Evolutionary conservation across 371 early-diverging fungal species (phyloP), one percentile per base, ranked within the genome.

Genomic region (Apophysomyces elegans): DNA sequence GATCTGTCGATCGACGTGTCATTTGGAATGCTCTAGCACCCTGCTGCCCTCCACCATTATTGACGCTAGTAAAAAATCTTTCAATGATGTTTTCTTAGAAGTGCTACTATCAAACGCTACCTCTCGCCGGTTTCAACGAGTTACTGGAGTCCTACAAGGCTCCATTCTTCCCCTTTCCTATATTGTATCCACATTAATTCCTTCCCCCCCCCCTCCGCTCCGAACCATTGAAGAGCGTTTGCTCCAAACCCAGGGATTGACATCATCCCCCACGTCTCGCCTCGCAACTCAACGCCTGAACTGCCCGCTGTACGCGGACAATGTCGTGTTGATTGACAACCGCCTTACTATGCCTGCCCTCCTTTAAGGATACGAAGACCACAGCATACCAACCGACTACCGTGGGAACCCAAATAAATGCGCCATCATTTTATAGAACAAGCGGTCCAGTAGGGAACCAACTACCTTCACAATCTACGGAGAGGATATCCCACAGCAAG

Each of bases 331-430:
- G 1, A 61, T 69, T 0, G 69, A 59, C n/a, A 39, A 50, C 0
- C 4, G 46, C 13, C 39, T 37, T 7, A 57, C 64, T 5, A 63
- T 69, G 8, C 61, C 54, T 0, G 21, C 8, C 2, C 43, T 69
- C 37, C 46, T 65, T 0, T 1, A 35, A 2, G 26, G 21, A 9
- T 58, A 56, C 8, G 63, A 64, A 44, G 32, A 21, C 1, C 68
- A 72, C 56, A 45, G 57, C 12, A 26, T 45, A 8, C 45, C 58
- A 39, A 37, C 60, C 5, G 70, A 70, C 1, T 73, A 69, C 50
- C 61, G 62, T 8, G 69, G 70, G 67, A 64, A 57, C 26, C 73
- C 70, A 1, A 50, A 38, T 46, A 73, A 73, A 56, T 73, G 67
- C 38, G 61, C 46, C n/a, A 21, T 69, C 21, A 21, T 63, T 7